These are phyloP conservation scores for Ruellia speciosa DNA, from an alignment of 305 asterid genomes.

Conservation along the genomic window DNA sequence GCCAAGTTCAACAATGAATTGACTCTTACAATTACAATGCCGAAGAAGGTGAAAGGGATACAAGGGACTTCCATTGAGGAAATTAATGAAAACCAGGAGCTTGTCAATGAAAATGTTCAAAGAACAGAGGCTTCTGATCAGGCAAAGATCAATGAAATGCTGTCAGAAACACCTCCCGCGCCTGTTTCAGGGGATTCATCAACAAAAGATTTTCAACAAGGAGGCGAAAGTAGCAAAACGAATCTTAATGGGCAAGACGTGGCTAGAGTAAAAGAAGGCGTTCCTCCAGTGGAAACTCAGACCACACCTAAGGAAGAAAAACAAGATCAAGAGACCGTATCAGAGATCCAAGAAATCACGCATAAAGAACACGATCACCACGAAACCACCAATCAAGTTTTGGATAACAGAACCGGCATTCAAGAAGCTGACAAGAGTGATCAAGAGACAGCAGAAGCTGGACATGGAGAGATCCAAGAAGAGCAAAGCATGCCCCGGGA, in stretches of 20 bases:
- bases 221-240: too few relatives aligned
- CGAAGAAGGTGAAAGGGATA: slow-evolving; percentile 56
- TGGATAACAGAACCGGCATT: slow-evolving; percentile 14
- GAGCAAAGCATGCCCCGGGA: slow-evolving; percentile 20
- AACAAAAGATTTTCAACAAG: too few relatives aligned
- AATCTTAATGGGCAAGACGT: too few relatives aligned
- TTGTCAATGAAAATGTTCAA: slow-evolving; percentile 27
- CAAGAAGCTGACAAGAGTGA: slow-evolving; percentile 1
- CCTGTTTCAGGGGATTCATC: neutral
- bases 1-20: slow-evolving; percentile 56
- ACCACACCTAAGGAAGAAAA: slow-evolving; percentile 3
- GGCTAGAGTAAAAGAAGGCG: too few relatives aligned
- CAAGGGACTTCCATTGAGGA: slow-evolving; percentile 46
- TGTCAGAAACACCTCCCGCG: neutral
- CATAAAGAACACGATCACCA: slow-evolving; percentile 12
- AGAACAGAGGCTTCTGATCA: slow-evolving; percentile 7
- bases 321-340: neutral
- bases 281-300: too few relatives aligned
- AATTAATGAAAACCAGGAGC: slow-evolving; percentile 34
- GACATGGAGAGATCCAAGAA: slow-evolving; percentile 7
- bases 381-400: neutral
- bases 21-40: slow-evolving; percentile 51
- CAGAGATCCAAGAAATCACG: neutral
- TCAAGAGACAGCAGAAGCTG: neutral
- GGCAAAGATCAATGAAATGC: slow-evolving; percentile 7